phyloP scores from a whole-genome alignment of 306 rosid genomes.

The Lagenaria siceraria region DNA sequence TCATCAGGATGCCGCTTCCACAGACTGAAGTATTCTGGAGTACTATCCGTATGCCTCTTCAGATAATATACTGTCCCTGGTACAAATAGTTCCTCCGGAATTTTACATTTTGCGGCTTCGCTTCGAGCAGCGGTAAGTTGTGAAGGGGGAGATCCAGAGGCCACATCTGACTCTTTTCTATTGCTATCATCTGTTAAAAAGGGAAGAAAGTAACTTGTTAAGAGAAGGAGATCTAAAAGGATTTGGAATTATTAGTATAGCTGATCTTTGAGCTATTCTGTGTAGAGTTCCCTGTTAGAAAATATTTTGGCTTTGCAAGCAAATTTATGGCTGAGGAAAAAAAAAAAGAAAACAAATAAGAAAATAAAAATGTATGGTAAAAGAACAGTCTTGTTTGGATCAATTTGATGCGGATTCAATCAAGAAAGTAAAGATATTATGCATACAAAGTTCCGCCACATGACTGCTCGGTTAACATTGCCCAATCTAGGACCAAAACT shows the following conservation, averaged over 20 bases:
- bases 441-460: neutral
- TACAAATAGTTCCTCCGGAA: slow-evolving; percentile 60
- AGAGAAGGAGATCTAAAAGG: neutral
- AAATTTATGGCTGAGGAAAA: neutral
- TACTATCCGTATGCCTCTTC: slow-evolving; percentile 38
- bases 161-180: slow-evolving; percentile 26
- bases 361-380: neutral
- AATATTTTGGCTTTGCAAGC: too few species aligned
- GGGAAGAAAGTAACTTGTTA: slow-evolving; percentile 15
- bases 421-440: neutral
- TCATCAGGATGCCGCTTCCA: slow-evolving; percentile 67
- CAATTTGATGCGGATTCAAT: neutral
- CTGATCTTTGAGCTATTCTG: too few species aligned
- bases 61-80: slow-evolving; percentile 76
- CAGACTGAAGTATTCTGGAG: slow-evolving; percentile 42
- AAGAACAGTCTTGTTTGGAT: neutral
- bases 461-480: neutral
- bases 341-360: neutral
- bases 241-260: neutral
- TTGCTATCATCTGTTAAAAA: slow-evolving; percentile 34
- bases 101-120: slow-evolving; percentile 22
- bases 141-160: neutral
- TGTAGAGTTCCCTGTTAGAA: too few species aligned
- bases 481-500: neutral
- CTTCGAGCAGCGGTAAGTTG: slow-evolving; percentile 12